phyloP scores from a whole-genome alignment of 352 stramenopile species.

The Achlya hypogyna region DNA sequence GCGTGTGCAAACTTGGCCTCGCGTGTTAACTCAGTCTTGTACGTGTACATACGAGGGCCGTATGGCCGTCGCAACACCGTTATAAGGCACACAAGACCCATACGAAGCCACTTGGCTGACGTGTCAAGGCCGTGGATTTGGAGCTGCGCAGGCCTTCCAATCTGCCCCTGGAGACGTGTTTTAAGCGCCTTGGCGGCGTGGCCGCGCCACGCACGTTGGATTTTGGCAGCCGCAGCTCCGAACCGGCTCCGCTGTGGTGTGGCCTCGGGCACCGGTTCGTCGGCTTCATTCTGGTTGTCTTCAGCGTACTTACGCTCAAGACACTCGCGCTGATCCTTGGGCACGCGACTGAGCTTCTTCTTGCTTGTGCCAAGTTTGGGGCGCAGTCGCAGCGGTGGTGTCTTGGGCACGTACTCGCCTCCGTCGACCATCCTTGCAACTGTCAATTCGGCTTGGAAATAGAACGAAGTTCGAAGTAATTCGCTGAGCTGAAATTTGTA shows the following conservation, averaged over 20 bases:
- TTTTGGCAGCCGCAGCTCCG: not conserved
- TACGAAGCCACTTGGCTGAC: conserved; percentile 7
- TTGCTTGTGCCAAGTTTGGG: conserved; percentile 3
- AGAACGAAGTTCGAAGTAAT: not conserved
- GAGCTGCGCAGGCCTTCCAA: conserved; percentile 11
- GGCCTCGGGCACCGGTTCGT: not conserved
- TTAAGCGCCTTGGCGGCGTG: not conserved
- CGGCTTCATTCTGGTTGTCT: not conserved
- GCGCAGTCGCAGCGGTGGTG: not conserved
- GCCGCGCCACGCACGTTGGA: conserved; percentile 3
- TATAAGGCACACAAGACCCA: not conserved
- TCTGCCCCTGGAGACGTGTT: conserved; percentile 1
- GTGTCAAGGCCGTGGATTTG: conserved; percentile 4
- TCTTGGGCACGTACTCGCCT: conserved; percentile 5
- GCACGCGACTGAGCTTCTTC: conserved; percentile 14
- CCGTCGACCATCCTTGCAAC: not conserved
- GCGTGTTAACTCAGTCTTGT: conserved; percentile 5
- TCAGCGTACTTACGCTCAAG: not conserved
- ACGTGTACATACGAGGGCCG: conserved; percentile 8
- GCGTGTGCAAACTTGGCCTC: not conserved
- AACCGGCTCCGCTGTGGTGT: not conserved
- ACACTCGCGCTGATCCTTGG: not conserved
- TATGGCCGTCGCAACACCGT: conserved; percentile 15
- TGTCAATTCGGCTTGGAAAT: not conserved
- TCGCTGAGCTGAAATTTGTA: not conserved